phyloP scores from a whole-genome alignment of 805 yeast genomes.

The Metschnikowia similis region DNA sequence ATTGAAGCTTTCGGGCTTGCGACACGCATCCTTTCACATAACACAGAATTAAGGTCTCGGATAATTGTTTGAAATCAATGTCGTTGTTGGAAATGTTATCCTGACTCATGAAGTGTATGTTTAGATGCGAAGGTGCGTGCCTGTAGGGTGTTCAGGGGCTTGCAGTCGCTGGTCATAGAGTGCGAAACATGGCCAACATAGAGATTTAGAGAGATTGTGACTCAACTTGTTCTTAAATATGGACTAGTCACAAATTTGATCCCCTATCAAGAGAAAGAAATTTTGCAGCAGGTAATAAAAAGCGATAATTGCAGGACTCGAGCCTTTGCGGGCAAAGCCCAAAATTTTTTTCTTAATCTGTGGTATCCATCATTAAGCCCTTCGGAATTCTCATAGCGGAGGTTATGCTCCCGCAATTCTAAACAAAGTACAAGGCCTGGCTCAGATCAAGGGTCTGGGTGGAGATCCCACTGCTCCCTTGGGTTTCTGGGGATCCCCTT shows the following conservation, averaged over 20 bases:
- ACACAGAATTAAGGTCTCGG: slow-evolving; percentile 6
- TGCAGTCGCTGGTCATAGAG: not conserved
- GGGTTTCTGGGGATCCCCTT: no score
- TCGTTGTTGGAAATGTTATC: not conserved
- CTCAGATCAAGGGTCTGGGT: no score
- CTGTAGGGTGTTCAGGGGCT: not conserved
- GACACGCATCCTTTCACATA: slow-evolving; percentile 8
- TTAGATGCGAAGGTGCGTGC: not conserved
- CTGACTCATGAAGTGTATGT: not conserved
- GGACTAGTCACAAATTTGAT: no score
- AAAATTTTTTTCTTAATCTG: slow-evolving; percentile 64
- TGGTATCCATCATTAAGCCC: slow-evolving; percentile 50
- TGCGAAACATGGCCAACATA: not conserved
- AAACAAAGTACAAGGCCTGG: no score
- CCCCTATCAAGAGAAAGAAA: no score
- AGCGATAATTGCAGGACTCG: slow-evolving; percentile 72
- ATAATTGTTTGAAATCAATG: slow-evolving; percentile 11
- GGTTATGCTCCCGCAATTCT: no score
- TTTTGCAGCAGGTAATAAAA: slow-evolving; percentile 20
- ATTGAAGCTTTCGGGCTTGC: slow-evolving; percentile 1
- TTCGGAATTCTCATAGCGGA: slow-evolving; percentile 42
- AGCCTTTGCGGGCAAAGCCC: slow-evolving; percentile 79
- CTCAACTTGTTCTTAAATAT: no score
- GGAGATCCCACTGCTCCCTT: no score
- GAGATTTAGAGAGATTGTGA: no score